Conservation (phyloP, 2,329 filamentous ascomycete genomes). For the Penicillium crustosum region DNA sequence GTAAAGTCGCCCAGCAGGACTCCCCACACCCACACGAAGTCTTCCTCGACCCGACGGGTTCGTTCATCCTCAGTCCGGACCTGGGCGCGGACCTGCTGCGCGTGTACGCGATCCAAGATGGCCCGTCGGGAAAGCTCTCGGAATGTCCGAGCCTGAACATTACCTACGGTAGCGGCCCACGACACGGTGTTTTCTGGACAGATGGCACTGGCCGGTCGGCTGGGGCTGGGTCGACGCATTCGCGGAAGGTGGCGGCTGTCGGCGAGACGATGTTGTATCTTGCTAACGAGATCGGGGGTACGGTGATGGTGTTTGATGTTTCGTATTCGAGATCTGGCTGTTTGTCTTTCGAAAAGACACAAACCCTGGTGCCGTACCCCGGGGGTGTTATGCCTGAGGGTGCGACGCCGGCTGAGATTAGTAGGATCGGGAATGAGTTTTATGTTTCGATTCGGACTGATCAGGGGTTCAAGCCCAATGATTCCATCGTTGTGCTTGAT, state of each 20-base stretch:
- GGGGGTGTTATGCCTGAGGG: slow-evolving; percentile 26
- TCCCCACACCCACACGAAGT: slow-evolving; percentile 64
- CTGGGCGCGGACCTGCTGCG: slow-evolving; percentile 64
- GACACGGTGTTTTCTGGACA: slow-evolving; percentile 62
- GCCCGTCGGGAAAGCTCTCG: slow-evolving; percentile 44
- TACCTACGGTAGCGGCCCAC: slow-evolving; percentile 60
- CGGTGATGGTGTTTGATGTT: slow-evolving; percentile 50
- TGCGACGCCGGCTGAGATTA: slow-evolving; percentile 31
- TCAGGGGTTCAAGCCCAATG: slow-evolving; percentile 27
- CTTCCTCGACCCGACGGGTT: slow-evolving; percentile 63
- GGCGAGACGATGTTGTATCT: slow-evolving; percentile 41
- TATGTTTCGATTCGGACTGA: slow-evolving; percentile 39
- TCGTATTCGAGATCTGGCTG: slow-evolving; percentile 31
- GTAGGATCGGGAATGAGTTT: slow-evolving; percentile 20
- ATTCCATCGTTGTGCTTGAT: slow-evolving; percentile 33
- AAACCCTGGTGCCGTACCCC: slow-evolving; percentile 31
- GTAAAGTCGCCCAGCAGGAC: slow-evolving; percentile 52
- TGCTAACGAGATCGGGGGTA: slow-evolving; percentile 59
- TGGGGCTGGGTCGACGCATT: slow-evolving; percentile 4
- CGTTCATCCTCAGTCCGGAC: slow-evolving; percentile 65
- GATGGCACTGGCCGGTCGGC: slow-evolving; percentile 5
- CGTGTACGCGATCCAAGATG: slow-evolving; percentile 54
- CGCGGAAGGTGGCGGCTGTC: slow-evolving; percentile 16
- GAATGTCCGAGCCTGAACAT: slow-evolving; percentile 46
- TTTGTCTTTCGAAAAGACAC: slow-evolving; percentile 25